Evolutionary conservation across 116 monocot genomes (phyloP).

Genomic region (Phalaenopsis hybrid): DNA sequence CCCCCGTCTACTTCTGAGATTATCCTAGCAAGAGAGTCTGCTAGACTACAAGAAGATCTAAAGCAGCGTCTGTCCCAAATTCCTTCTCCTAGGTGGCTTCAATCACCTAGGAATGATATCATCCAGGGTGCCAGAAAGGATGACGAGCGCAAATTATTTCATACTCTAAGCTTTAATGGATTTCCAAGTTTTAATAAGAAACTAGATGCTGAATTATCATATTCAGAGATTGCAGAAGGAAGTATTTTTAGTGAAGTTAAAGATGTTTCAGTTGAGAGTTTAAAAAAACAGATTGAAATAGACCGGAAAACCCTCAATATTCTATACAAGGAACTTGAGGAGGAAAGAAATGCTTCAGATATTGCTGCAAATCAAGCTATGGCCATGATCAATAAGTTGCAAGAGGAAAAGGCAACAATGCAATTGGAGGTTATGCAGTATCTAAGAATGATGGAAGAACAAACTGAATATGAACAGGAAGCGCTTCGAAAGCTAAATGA

Average conservation of each 20-base stretch:
- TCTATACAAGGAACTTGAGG: constrained; percentile 86
- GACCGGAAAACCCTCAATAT: constrained; percentile 72
- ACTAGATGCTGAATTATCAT: constrained; percentile 33
- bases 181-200: constrained; percentile 49
- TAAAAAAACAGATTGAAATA: constrained; percentile 63
- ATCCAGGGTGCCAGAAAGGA: constrained; percentile 37
- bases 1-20: constrained; percentile 35
- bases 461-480: constrained; percentile 90
- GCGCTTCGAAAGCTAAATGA: constrained; percentile 61
- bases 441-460: constrained; percentile 97
- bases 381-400: constrained; percentile 98
- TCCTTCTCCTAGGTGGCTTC: constrained; percentile 50
- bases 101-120: constrained; percentile 44
- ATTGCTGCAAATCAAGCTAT: constrained; percentile 92
- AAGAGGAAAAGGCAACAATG: constrained; percentile 96
- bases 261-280: constrained; percentile 35
- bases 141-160: constrained; percentile 38
- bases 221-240: constrained; percentile 15
- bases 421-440: constrained; percentile 97
- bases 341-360: constrained; percentile 93
- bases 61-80: constrained; percentile 62
- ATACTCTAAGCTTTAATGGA: constrained; percentile 24
- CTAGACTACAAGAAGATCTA: constrained; percentile 54
- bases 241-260: constrained; percentile 25
- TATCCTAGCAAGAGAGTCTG: constrained; percentile 46